These are phyloP conservation scores for Ganoderma lucidum DNA, from an alignment of 1,284 basidiomycete species.

Conservation along the genomic window DNA sequence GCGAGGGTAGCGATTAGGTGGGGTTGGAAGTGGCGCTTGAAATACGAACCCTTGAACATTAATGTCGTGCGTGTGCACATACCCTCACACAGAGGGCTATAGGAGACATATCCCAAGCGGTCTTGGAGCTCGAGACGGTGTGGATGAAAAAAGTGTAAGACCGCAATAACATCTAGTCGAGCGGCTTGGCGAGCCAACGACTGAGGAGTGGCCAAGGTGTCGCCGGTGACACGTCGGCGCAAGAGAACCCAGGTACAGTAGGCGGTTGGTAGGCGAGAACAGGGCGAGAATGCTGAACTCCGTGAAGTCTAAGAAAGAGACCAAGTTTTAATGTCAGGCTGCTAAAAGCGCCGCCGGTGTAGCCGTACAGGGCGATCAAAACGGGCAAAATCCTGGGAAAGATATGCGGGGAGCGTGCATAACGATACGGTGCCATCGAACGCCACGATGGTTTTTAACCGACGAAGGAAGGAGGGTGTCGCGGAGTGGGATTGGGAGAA, in stretches of 20 bases:
- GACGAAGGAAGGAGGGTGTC: neutral
- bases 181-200: neutral
- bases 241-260: neutral
- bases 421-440: neutral
- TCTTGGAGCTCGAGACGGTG: neutral
- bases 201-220: neutral
- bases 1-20: neutral
- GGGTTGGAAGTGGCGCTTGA: neutral
- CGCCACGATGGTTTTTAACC: neutral
- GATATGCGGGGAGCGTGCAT: neutral
- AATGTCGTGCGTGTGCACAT: neutral
- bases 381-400: neutral
- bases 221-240: neutral
- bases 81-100: neutral
- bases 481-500: neutral
- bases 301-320: slow-evolving; percentile 1
- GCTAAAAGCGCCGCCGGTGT: neutral
- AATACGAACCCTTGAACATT: neutral
- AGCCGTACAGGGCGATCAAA: neutral
- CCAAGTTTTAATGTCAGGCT: neutral
- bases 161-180: neutral
- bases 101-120: neutral
- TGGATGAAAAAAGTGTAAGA: neutral
- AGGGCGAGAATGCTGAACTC: neutral
- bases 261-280: neutral